Conservation (phyloP, 768 basidiomycete genomes). For the Auriscalpium orientale region DNA sequence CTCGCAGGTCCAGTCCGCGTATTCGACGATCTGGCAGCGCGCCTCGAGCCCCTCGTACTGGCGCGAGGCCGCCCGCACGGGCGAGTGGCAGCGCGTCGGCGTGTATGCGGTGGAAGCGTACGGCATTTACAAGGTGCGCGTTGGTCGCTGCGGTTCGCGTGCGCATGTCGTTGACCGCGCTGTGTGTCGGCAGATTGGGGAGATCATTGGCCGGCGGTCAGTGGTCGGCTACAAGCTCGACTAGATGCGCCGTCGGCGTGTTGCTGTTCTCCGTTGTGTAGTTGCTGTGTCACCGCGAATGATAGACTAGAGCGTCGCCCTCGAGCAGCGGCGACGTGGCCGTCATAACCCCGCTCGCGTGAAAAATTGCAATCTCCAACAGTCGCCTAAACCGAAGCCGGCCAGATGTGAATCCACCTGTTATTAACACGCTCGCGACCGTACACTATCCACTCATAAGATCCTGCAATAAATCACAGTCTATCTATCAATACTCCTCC, state of each 20-base stretch:
- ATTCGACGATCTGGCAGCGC: constrained; percentile 57
- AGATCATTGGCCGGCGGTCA: constrained; percentile 77
- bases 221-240: constrained; percentile 64
- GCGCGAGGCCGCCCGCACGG: constrained; percentile 49
- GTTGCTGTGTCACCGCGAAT: neutral
- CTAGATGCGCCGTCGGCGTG: neutral
- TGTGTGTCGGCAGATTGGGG: constrained; percentile 55
- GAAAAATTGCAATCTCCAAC: too few relatives aligned
- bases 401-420: neutral
- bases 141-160: neutral
- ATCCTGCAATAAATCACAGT: neutral
- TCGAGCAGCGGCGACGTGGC: neutral
- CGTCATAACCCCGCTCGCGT: neutral
- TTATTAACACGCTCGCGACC: neutral
- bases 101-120: constrained; percentile 83
- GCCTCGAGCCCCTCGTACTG: constrained; percentile 53
- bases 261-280: neutral
- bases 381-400: too few relatives aligned
- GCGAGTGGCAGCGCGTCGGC: constrained; percentile 60
- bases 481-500: constrained; percentile 32
- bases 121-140: constrained; percentile 75
- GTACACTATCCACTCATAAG: neutral
- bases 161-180: neutral
- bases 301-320: neutral
- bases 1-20: constrained; percentile 46